Evolutionary conservation across 2,329 filamentous ascomycete species (phyloP), one percentile per base, ranked within the genome.

Genomic region (Pestalotiopsis sp.): DNA sequence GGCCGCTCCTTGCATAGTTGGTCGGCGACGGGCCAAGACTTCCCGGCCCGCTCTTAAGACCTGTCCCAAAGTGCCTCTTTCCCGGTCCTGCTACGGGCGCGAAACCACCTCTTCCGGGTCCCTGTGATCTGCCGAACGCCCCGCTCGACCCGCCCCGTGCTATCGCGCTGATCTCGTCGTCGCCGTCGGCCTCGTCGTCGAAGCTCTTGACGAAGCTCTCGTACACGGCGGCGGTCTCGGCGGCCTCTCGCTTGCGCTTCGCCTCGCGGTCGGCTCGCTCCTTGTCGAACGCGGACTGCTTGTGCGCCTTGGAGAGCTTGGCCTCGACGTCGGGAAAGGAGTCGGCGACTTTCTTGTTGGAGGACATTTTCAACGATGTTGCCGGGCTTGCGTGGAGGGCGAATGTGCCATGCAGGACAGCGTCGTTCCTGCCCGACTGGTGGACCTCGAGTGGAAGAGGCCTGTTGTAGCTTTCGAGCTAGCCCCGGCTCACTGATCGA

Each of bases 241-340:
- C 93, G 75, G 92, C 92, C 80, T 97, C 95, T 73, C 93, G 89
- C 73, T 89, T 87, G 69, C 93, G 91, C 82, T 97, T 97, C 27
- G 93, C 94, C 83, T 97, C 94, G 68, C 93, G 93, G 78, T 97
- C 94, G 69, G 93, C 93, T 79, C 93, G 94, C 79, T 97, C 93
- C 74, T 91, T 91, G 82, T 97, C 95, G 78, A 97, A 97, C 31
- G 92, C 87, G 23, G 94, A 97, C 78, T 96, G 93, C 81, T 95
- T 96, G 70, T 91, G 87, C 0, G 93, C 90, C 63, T 93, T 93
- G 68, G 92, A 89, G 65, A 96, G 89, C 80, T 97, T 97, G 65
- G 90, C 87, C 68, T 91, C 89, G 69, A 93, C 86, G 75, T 94
- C 89, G 14, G 93, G 91, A 75, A 95, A 95, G 69, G 85, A 82